phyloP scores from a whole-genome alignment of 2,329 filamentous ascomycete species.

The Verticillium alfalfae region DNA sequence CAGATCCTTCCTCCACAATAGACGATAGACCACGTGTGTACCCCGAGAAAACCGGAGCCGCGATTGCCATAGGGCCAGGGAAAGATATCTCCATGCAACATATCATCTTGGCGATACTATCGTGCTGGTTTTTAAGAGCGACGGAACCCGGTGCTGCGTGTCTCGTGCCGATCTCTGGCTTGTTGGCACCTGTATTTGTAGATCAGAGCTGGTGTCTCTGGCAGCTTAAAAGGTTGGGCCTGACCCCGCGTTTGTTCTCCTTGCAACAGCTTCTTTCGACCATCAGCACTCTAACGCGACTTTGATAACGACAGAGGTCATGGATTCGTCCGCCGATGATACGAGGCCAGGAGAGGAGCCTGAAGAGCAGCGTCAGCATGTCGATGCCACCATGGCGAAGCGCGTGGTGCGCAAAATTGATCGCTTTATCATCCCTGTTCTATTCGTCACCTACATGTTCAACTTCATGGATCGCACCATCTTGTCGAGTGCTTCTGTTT shows the following conservation, averaged over 20 bases:
- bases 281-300: neutral
- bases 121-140: neutral
- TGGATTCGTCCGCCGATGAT: slow-evolving; percentile 4
- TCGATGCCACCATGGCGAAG: slow-evolving; percentile 17
- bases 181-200: neutral
- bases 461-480: slow-evolving; percentile 60
- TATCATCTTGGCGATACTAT: neutral
- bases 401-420: slow-evolving; percentile 51
- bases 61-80: neutral
- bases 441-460: slow-evolving; percentile 53
- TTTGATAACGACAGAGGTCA: neutral
- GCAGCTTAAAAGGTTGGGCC: neutral
- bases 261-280: neutral
- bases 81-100: neutral
- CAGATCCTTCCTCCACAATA: neutral
- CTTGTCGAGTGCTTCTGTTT: slow-evolving; percentile 49
- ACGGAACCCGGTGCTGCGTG: neutral
- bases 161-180: neutral
- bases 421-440: slow-evolving; percentile 44
- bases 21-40: neutral
- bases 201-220: neutral
- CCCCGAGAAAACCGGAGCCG: neutral
- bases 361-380: slow-evolving; percentile 5
- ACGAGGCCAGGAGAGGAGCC: slow-evolving; percentile 2
- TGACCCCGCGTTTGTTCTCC: neutral